Base-by-base conservation (phyloP, 169 alveolate species). In the Neospora caninum region DNA sequence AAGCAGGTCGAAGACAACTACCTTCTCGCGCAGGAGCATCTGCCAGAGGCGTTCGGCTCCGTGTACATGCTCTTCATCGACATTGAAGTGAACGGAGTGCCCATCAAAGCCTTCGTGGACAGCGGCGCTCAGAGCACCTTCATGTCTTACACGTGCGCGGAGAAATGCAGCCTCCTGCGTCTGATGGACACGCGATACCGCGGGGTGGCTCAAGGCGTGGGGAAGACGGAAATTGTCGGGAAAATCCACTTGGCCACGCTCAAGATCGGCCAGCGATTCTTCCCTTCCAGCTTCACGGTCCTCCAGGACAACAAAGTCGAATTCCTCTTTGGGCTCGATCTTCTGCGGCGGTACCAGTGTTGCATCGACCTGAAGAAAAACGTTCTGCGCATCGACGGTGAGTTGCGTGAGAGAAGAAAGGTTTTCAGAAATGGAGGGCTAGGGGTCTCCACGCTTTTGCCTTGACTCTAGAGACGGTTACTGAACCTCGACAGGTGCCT, bases 41-140 rank as follows among this genome's bases (percentile, higher is more conserved):
- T 94, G 88, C 96, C 96, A n/a, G 96, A 94, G 58, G 92, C 95
- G 22, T 94, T 94, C 80, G 96, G 96, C 27, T 96, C 95, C 39
- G 98, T 98, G 25, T 96, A 95, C 91, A 98, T 98, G 99, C 97
- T 99, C 80, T 98, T 97, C 96, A 97, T 99, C 82, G 97, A 97
- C 80, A 96, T 97, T 42, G 98, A 97, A 91, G 97, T 99, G 67
- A 98, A 98, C 96, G 97, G 98, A 39, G 97, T 97, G 7, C 97
- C 96, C 49, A 94, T 98, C 41, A 96, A 97, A 82, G 99, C 99
- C 29, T 97, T 99, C 84, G 99, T 99, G 29, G 99, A 99, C 95
- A 98, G 99, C 83, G 99, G 99, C 29, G 99, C 99, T 6, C 99
- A 99, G 96, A 96, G 98, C 67, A 98, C 99, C 38, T 98, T 99